These are phyloP conservation scores for Xylaria sp. DNA, from an alignment of 2,329 filamentous ascomycete species.

Conservation along the genomic window DNA sequence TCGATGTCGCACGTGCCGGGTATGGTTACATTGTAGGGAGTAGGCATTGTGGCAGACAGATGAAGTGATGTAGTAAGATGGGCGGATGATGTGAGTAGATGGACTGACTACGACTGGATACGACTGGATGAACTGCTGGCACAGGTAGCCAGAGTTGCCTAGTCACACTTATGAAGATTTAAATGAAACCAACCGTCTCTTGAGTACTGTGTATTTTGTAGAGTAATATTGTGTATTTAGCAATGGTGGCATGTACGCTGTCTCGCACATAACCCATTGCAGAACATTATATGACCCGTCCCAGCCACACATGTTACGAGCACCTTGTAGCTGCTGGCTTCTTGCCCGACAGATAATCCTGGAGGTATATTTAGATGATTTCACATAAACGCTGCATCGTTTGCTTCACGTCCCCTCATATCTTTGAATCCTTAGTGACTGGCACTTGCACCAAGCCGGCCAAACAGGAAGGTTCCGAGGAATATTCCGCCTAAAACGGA, in stretches of 20 bases:
- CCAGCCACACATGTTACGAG: too few relatives aligned
- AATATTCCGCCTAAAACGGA: constrained; percentile 47
- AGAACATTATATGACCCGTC: too few relatives aligned
- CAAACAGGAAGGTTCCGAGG: constrained; percentile 42
- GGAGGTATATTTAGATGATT: too few relatives aligned
- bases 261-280: background rate
- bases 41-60: constrained; percentile 2
- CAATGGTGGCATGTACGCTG: too few relatives aligned
- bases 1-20: background rate
- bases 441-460: constrained; percentile 37
- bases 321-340: too few relatives aligned
- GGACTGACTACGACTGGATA: background rate
- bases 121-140: background rate
- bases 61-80: constrained; percentile 1
- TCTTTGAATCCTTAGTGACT: constrained; percentile 8
- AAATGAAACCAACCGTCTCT: constrained; percentile 24
- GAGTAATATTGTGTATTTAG: too few relatives aligned
- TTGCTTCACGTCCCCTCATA: background rate
- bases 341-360: too few relatives aligned
- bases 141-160: background rate
- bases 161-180: constrained; percentile 16
- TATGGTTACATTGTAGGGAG: background rate
- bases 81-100: background rate
- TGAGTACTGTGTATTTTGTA: constrained; percentile 13
- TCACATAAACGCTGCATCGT: background rate